A percentile compares a stretch with the other conserved stretches of the same genome.
Evolutionary conservation across 768 basidiomycete species (phyloP).

Genomic region (Phaffia australis): DNA sequence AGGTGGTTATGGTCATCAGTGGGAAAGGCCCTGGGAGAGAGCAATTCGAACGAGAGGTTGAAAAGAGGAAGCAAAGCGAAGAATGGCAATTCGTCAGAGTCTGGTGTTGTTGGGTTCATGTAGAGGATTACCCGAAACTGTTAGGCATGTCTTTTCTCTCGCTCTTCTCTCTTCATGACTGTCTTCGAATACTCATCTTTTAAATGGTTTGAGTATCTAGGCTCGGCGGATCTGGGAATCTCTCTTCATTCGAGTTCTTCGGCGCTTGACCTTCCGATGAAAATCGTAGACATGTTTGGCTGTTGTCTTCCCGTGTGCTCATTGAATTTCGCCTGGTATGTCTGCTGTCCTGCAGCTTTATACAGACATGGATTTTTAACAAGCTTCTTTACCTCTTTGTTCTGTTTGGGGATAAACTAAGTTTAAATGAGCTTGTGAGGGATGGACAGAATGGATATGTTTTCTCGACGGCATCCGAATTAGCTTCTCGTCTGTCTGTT

Average conservation of each 20-base stretch:
- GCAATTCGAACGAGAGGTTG: conserved; percentile 60
- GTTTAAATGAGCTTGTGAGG: conserved; percentile 75
- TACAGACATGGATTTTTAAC: background rate
- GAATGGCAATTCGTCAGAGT: conserved; percentile 68
- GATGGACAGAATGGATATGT: conserved; percentile 72
- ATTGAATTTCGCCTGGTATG: conserved; percentile 73
- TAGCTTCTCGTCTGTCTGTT: conserved; percentile 49
- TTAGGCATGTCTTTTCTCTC: conserved; percentile 48
- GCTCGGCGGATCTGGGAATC: conserved; percentile 83
- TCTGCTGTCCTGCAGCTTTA: background rate
- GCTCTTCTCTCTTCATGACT: background rate
- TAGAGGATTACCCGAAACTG: conserved; percentile 76
- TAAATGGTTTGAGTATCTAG: conserved; percentile 38
- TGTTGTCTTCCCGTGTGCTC: conserved; percentile 91
- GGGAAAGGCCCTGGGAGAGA: conserved; percentile 74
- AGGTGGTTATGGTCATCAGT: conserved; percentile 71
- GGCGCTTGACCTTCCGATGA: conserved; percentile 90
- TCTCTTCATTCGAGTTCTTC: conserved; percentile 85
- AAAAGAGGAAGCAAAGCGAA: conserved; percentile 46
- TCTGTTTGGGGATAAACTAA: conserved; percentile 33
- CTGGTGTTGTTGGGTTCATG: conserved; percentile 75
- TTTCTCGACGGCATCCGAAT: conserved; percentile 56
- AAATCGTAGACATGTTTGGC: conserved; percentile 98
- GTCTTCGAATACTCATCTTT: background rate
- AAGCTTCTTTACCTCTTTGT: background rate